A percentile compares a stretch with the other conserved stretches of the same genome.
These are phyloP conservation scores for Microascus cirrosus DNA, from an alignment of 2,329 filamentous ascomycete genomes.

Conservation along the genomic window DNA sequence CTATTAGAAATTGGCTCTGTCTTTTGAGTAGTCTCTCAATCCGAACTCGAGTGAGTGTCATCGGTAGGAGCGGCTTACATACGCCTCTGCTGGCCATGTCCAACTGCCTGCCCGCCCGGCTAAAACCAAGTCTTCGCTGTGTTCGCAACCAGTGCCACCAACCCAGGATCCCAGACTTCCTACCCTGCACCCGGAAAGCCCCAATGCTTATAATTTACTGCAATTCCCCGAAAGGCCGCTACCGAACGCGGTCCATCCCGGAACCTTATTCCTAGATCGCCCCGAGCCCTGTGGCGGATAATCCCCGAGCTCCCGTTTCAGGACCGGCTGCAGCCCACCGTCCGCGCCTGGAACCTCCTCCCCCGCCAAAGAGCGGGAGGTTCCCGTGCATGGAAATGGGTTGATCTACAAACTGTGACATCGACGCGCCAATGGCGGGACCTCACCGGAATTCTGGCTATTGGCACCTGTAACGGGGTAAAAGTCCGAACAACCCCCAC, in stretches of 20 bases:
- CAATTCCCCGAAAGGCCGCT: slow-evolving; percentile 1
- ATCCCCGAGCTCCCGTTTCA: slow-evolving; percentile 1
- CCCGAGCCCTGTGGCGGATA: neutral
- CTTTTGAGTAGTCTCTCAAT: too few relatives aligned
- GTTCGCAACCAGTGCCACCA: too few relatives aligned
- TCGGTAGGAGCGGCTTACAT: too few relatives aligned
- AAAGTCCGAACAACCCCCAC: neutral
- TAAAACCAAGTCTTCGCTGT: too few relatives aligned
- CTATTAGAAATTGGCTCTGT: too few relatives aligned
- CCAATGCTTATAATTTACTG: neutral
- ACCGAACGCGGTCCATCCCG: neutral
- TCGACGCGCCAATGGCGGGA: neutral
- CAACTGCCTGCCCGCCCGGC: too few relatives aligned
- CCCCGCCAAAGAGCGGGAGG: too few relatives aligned
- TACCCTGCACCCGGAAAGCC: too few relatives aligned
- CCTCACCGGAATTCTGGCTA: neutral
- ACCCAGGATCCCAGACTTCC: too few relatives aligned
- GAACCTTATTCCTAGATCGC: slow-evolving; percentile 1
- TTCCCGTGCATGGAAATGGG: neutral
- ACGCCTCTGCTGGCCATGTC: too few relatives aligned
- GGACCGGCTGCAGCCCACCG: neutral
- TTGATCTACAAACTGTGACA: slow-evolving; percentile 1
- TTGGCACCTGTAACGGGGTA: slow-evolving; percentile 3
- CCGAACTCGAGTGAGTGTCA: too few relatives aligned
- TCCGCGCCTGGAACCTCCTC: neutral